A percentile compares a stretch with the other conserved stretches of the same genome.
These are phyloP conservation scores for Penicillium sclerotiorum DNA, from an alignment of 2,329 filamentous ascomycete genomes.

Conservation along the genomic window DNA sequence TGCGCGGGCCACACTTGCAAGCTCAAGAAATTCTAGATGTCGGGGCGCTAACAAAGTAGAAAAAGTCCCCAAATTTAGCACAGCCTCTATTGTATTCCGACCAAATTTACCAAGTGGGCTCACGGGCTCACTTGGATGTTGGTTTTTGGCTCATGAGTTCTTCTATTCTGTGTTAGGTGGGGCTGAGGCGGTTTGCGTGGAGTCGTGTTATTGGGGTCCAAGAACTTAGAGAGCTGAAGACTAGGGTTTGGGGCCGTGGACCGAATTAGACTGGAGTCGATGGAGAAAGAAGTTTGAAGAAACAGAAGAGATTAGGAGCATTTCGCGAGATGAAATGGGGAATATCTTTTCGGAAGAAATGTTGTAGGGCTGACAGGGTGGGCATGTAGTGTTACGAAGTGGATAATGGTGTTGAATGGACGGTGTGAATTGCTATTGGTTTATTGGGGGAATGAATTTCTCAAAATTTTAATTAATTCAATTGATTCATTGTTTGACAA, in stretches of 20 bases:
- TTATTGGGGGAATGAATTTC: background rate
- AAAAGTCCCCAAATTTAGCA: conserved; percentile 5
- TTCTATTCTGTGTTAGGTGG: background rate
- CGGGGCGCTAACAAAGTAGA: background rate
- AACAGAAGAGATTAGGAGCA: too few relatives aligned
- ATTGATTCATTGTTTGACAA: background rate
- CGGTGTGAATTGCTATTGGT: background rate
- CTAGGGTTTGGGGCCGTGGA: background rate
- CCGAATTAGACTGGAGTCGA: background rate
- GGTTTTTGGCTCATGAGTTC: background rate
- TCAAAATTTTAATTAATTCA: background rate
- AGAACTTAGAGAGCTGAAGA: background rate
- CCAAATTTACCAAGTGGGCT: conserved; percentile 1
- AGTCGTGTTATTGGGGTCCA: conserved; percentile 3
- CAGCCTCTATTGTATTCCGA: conserved; percentile 5
- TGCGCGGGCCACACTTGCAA: too few relatives aligned
- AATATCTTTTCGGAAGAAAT: too few relatives aligned
- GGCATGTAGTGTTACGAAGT: conserved; percentile 6
- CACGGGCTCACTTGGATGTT: background rate
- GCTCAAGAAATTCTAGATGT: background rate
- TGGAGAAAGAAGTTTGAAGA: background rate
- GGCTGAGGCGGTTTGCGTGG: conserved; percentile 11
- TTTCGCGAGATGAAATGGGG: too few relatives aligned
- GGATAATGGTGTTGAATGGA: conserved; percentile 9
- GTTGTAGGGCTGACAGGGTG: conserved; percentile 12